Conservation (phyloP, 2,329 filamentous ascomycete species). For the Arthrobotrys megalospora region DNA sequence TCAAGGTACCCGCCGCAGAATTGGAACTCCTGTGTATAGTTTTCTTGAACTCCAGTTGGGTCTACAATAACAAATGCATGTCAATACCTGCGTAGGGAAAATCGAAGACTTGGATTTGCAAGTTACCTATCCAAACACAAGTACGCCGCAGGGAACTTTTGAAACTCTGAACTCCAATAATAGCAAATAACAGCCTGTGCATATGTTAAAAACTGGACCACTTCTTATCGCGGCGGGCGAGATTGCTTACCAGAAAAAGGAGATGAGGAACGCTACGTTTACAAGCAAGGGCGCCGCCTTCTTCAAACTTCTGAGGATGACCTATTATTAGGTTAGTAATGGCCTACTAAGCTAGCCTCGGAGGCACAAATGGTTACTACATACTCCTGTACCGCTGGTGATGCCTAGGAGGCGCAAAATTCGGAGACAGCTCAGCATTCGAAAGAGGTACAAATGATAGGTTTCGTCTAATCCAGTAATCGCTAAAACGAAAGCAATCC, state of each 20-base stretch:
- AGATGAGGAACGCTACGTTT: slow-evolving; percentile 92
- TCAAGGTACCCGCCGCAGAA: slow-evolving; percentile 90
- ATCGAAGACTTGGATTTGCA: slow-evolving; percentile 65
- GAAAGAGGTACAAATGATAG: slow-evolving; percentile 87
- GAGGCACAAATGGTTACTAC: slow-evolving; percentile 65
- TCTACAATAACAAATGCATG: slow-evolving; percentile 68
- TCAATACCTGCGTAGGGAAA: slow-evolving; percentile 17
- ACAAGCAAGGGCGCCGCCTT: slow-evolving; percentile 92
- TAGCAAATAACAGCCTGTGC: slow-evolving; percentile 81
- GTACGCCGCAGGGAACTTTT: slow-evolving; percentile 83
- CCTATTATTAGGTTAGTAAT: slow-evolving; percentile 70
- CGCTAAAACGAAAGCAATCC: slow-evolving; percentile 86
- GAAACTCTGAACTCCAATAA: slow-evolving; percentile 96
- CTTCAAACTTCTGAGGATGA: slow-evolving; percentile 94
- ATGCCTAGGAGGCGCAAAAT: slow-evolving; percentile 91
- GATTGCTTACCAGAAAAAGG: slow-evolving; percentile 84
- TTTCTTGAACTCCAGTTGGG: slow-evolving; percentile 69
- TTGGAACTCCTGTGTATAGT: slow-evolving; percentile 77
- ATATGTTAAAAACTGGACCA: background rate
- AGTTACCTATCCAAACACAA: slow-evolving; percentile 82
- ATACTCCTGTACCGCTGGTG: slow-evolving; percentile 91
- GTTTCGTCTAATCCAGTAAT: slow-evolving; percentile 78
- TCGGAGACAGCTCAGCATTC: slow-evolving; percentile 95
- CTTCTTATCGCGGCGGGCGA: background rate
- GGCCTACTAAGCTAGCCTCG: background rate